phyloP scores from a whole-genome alignment of 495 filamentous ascomycete species.

The Endocarpon pusillum region DNA sequence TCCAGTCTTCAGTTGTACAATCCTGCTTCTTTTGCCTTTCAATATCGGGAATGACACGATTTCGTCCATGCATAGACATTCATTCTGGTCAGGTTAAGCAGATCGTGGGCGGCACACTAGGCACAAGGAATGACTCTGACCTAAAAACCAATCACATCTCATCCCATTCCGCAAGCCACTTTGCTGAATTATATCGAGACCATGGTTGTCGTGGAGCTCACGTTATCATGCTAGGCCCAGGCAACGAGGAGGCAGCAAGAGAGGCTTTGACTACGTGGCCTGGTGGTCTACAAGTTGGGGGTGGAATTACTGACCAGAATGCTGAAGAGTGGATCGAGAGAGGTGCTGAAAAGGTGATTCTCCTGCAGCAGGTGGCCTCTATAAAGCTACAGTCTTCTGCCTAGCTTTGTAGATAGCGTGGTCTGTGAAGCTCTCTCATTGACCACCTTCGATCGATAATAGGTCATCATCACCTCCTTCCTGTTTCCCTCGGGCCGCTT shows the following conservation, averaged over 20 bases:
- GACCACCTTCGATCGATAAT: constrained; percentile 9
- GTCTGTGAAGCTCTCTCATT: constrained; percentile 1
- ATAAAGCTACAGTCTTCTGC: neutral
- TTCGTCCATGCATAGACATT: constrained; percentile 91
- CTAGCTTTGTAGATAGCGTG: neutral
- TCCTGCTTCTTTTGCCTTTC: too few relatives aligned
- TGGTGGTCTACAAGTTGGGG: constrained; percentile 65
- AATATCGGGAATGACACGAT: constrained; percentile 58
- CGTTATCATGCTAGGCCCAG: constrained; percentile 88
- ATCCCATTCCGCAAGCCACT: constrained; percentile 60
- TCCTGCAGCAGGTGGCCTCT: neutral
- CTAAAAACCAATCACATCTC: constrained; percentile 88
- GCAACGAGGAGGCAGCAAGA: constrained; percentile 62
- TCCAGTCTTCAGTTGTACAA: too few relatives aligned
- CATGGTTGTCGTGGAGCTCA: constrained; percentile 63
- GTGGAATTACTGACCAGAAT: constrained; percentile 75
- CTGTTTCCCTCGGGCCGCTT: constrained; percentile 77
- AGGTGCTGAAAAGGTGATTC: constrained; percentile 75
- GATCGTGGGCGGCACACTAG: constrained; percentile 88
- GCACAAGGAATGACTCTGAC: constrained; percentile 37
- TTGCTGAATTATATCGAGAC: constrained; percentile 59
- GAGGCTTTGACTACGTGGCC: constrained; percentile 67
- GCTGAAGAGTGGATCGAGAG: constrained; percentile 69
- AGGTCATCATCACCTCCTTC: constrained; percentile 81
- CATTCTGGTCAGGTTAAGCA: constrained; percentile 94